Percentiles rank a stretch among this genome's conserved stretches.
These are phyloP conservation scores for Lactarius hengduanensis DNA, from an alignment of 768 basidiomycete genomes.

Conservation along the genomic window DNA sequence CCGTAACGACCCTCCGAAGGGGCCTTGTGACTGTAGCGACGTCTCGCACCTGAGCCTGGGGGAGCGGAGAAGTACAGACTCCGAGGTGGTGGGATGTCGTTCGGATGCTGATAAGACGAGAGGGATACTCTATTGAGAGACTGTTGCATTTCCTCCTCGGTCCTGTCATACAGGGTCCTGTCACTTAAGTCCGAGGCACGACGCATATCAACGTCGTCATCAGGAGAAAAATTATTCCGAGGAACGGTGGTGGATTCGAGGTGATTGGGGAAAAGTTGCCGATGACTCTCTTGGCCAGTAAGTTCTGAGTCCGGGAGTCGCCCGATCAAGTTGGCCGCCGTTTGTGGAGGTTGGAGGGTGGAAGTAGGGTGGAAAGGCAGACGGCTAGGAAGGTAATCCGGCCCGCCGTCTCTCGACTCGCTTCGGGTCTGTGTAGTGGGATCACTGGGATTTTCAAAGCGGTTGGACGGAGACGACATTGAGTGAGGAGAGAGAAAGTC, in stretches of 20 bases:
- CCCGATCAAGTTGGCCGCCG: not conserved
- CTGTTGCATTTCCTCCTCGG: constrained; percentile 18
- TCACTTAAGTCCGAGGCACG: constrained; percentile 22
- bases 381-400: not conserved
- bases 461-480: constrained; percentile 6
- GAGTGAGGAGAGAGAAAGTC: constrained; percentile 13
- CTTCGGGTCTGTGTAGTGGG: not conserved
- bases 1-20: constrained; percentile 5
- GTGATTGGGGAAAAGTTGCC: not conserved
- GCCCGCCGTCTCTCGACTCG: not conserved
- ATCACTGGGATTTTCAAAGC: not conserved
- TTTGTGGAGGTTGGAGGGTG: not conserved
- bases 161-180: constrained; percentile 15
- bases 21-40: not conserved
- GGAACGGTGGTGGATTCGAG: not conserved
- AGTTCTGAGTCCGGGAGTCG: not conserved
- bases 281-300: not conserved
- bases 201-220: constrained; percentile 7
- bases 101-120: constrained; percentile 23
- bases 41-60: constrained; percentile 1
- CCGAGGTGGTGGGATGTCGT: constrained; percentile 11
- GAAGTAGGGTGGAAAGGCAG: not conserved
- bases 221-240: not conserved
- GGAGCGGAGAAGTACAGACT: not conserved
- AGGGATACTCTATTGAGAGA: constrained; percentile 19